Conservation (phyloP, 129 eudicot species). For the Heracleum sosnowskyi region DNA sequence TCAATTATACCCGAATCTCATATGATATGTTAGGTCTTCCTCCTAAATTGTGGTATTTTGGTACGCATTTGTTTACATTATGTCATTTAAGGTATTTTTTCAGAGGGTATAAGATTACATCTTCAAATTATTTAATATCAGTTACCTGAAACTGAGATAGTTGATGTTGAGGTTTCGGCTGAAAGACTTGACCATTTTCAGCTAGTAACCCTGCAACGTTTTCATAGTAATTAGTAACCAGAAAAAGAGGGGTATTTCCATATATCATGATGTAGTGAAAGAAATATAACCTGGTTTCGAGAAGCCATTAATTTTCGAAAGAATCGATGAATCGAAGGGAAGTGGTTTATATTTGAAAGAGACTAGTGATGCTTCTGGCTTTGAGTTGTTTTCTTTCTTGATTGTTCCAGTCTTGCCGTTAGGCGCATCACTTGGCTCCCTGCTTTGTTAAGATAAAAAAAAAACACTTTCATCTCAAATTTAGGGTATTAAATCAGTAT, state of each 20-base stretch:
- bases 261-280: background rate
- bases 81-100: background rate
- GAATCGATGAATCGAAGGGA: conserved; percentile 13
- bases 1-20: no score
- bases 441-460: conserved; percentile 5
- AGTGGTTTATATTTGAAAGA: conserved; percentile 34
- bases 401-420: conserved; percentile 4
- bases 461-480: background rate
- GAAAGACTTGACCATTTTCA: conserved; percentile 31
- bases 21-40: background rate
- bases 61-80: no score
- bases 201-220: conserved; percentile 37
- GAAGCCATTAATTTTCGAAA: background rate
- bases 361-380: conserved; percentile 45
- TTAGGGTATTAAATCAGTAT: background rate
- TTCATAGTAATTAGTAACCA: background rate
- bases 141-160: conserved; percentile 54
- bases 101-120: background rate
- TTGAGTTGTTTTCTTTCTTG: conserved; percentile 33
- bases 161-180: conserved; percentile 31
- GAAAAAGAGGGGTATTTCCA: background rate
- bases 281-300: conserved; percentile 32
- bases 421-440: conserved; percentile 9
- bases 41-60: background rate
- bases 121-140: background rate